Percentiles rank a stretch among this genome's conserved stretches.
phyloP scores from a whole-genome alignment of 2,329 filamentous ascomycete genomes.

The Penicillium sp. region DNA sequence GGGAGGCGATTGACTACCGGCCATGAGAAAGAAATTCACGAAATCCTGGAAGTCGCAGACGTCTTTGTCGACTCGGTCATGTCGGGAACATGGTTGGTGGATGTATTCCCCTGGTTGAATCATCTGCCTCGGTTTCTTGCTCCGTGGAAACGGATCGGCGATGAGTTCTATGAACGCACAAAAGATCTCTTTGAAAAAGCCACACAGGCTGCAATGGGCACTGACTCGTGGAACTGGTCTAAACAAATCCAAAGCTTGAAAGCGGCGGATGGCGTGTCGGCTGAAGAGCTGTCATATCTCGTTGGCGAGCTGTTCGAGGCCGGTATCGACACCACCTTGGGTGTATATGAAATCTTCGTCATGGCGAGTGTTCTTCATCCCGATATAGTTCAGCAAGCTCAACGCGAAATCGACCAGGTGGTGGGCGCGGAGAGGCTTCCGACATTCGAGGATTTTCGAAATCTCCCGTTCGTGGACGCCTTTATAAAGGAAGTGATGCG shows the following conservation, averaged over 20 bases:
- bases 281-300: slow-evolving; percentile 46
- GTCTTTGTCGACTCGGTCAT: slow-evolving; percentile 50
- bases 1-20: slow-evolving; percentile 45
- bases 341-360: slow-evolving; percentile 48
- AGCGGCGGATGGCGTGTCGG: slow-evolving; percentile 44
- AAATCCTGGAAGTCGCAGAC: slow-evolving; percentile 47
- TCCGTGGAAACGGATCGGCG: slow-evolving; percentile 36
- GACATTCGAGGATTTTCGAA: slow-evolving; percentile 23
- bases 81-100: slow-evolving; percentile 45
- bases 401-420: slow-evolving; percentile 38
- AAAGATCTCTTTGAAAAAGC: neutral
- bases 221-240: slow-evolving; percentile 30
- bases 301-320: slow-evolving; percentile 49
- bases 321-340: slow-evolving; percentile 49
- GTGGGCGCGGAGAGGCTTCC: slow-evolving; percentile 28
- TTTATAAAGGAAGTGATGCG: slow-evolving; percentile 31
- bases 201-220: neutral
- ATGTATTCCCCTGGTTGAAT: slow-evolving; percentile 46
- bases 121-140: slow-evolving; percentile 37
- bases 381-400: slow-evolving; percentile 39
- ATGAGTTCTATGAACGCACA: slow-evolving; percentile 14
- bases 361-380: slow-evolving; percentile 47
- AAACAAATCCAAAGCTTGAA: slow-evolving; percentile 25
- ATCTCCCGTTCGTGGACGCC: slow-evolving; percentile 29
- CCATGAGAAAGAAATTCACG: slow-evolving; percentile 46